Conservation (phyloP, 139 green algal genomes). For the Picocystis salinarum region DNA sequence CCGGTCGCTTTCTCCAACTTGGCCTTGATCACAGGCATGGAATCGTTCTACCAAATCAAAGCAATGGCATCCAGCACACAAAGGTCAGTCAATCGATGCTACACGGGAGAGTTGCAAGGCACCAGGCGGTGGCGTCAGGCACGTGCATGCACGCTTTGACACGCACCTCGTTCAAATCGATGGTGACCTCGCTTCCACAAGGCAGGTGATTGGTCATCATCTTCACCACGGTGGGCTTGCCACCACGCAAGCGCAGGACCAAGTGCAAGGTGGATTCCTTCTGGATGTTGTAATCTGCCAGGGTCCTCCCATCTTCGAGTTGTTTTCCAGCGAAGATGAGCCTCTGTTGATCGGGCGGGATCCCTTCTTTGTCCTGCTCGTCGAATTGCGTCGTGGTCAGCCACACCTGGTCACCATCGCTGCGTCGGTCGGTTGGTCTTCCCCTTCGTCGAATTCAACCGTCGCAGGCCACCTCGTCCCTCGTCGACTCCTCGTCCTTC, state of each 20-base stretch:
- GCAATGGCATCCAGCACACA: too few species aligned
- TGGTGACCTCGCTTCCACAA: constrained; percentile 27
- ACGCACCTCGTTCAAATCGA: constrained; percentile 22
- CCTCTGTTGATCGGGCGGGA: constrained; percentile 44
- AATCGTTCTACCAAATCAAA: neutral
- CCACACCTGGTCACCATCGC: constrained; percentile 1
- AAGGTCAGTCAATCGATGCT: neutral
- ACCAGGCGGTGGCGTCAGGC: neutral
- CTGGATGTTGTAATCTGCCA: constrained; percentile 48
- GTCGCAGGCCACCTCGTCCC: too few species aligned
- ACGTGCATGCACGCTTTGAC: neutral
- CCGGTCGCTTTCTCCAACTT: constrained; percentile 25
- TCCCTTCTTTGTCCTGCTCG: constrained; percentile 47
- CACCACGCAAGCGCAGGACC: constrained; percentile 72
- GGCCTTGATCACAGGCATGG: constrained; percentile 25
- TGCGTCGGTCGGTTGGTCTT: too few species aligned
- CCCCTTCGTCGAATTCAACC: too few species aligned
- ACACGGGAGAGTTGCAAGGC: neutral
- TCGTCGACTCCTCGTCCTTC: neutral
- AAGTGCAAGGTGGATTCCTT: constrained; percentile 64
- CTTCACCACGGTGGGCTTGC: constrained; percentile 20
- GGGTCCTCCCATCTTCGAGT: constrained; percentile 41
- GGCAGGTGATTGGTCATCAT: constrained; percentile 33
- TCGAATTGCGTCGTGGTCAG: neutral
- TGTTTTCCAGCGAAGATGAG: constrained; percentile 60